Evolutionary conservation across 495 filamentous ascomycete genomes (phyloP).

Genomic region (Xylaria intraflava): DNA sequence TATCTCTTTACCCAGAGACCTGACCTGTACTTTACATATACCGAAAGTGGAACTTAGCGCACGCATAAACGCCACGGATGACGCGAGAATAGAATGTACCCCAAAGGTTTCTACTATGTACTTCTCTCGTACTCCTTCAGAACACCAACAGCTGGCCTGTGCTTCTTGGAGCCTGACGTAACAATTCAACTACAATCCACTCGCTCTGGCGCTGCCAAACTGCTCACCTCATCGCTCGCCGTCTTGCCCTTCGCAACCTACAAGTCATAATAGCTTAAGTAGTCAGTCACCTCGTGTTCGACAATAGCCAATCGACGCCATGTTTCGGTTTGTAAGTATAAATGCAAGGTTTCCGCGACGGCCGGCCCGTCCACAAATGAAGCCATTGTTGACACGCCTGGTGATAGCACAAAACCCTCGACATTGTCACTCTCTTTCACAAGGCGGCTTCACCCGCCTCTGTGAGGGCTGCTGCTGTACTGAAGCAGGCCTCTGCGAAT

Average conservation of each 20-base stretch:
- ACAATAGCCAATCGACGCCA: conserved; percentile 12
- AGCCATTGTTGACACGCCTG: not conserved
- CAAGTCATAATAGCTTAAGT: not conserved
- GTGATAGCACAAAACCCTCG: conserved; percentile 66
- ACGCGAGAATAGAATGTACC: no score
- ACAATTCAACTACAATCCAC: conserved; percentile 15
- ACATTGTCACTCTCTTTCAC: conserved; percentile 96
- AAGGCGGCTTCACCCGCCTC: conserved; percentile 60
- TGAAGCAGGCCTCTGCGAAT: conserved; percentile 66
- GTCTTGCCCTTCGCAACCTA: not conserved
- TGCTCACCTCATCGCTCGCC: conserved; percentile 10
- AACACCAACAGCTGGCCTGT: no score
- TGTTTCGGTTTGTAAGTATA: conserved; percentile 40
- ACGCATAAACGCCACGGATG: no score
- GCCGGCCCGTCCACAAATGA: conserved; percentile 4
- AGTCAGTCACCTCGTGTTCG: not conserved
- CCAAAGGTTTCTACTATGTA: no score
- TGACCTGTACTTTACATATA: not conserved
- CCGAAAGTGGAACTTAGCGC: no score
- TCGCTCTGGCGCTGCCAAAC: no score
- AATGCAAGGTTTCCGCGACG: not conserved
- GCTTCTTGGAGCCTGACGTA: conserved; percentile 3
- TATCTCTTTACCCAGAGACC: not conserved
- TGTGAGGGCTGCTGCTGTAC: conserved; percentile 56
- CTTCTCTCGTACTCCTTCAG: no score